Conservation (phyloP, 495 filamentous ascomycete genomes). For the Daldinia caldariorum region DNA sequence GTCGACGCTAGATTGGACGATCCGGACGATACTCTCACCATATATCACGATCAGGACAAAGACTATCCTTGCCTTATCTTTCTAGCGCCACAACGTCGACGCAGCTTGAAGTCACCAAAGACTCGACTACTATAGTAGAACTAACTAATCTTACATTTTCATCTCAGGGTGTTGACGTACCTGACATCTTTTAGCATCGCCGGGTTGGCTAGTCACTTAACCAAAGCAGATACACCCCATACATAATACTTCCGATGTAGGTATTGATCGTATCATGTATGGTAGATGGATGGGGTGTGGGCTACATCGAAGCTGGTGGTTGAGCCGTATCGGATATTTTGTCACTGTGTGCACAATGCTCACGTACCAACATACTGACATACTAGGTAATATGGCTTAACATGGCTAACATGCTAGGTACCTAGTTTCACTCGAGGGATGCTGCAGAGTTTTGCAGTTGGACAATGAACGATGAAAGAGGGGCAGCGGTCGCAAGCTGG, state of each 20-base stretch:
- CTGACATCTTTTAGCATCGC: conserved; percentile 19
- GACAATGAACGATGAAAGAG: conserved; percentile 20
- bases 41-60: conserved; percentile 22
- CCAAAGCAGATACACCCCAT: neutral
- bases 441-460: conserved; percentile 18
- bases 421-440: conserved; percentile 18
- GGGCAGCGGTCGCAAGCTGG: conserved; percentile 15
- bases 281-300: too few species aligned
- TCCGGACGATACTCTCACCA: conserved; percentile 41
- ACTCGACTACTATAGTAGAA: conserved; percentile 27
- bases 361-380: neutral
- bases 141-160: conserved; percentile 29
- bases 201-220: neutral
- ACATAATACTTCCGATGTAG: conserved; percentile 10
- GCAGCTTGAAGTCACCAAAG: conserved; percentile 41
- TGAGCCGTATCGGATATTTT: conserved; percentile 8
- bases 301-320: neutral
- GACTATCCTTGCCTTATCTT: conserved; percentile 33
- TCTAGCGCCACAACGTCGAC: conserved; percentile 34
- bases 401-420: neutral
- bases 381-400: too few species aligned
- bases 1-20: conserved; percentile 40
- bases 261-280: conserved; percentile 12
- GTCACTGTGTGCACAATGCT: conserved; percentile 2
- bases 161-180: conserved; percentile 35